These are phyloP conservation scores for Chondrostereum purpureum DNA, from an alignment of 1,284 basidiomycete species.

Conservation along the genomic window DNA sequence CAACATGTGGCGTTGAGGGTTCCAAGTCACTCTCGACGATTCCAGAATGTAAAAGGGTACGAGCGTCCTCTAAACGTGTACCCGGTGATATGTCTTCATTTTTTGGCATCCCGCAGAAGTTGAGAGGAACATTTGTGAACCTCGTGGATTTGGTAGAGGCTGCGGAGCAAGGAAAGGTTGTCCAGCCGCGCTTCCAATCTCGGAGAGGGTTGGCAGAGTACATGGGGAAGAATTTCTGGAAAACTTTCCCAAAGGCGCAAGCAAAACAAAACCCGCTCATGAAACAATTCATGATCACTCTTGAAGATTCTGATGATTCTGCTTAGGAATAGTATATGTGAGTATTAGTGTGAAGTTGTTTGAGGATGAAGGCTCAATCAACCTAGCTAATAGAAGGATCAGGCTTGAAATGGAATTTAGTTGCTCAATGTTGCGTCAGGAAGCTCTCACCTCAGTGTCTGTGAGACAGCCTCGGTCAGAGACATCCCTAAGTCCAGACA, in stretches of 20 bases:
- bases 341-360: too few species aligned
- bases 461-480: too few species aligned
- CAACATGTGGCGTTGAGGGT: neutral
- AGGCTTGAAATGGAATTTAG: too few species aligned
- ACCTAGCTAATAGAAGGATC: too few species aligned
- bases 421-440: too few species aligned
- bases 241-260: neutral
- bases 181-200: neutral
- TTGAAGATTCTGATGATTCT: too few species aligned
- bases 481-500: too few species aligned
- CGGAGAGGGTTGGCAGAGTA: neutral
- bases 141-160: neutral
- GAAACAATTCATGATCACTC: neutral
- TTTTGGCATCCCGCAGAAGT: too few species aligned
- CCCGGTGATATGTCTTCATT: too few species aligned
- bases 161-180: neutral
- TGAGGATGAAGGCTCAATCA: too few species aligned
- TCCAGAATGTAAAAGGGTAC: neutral
- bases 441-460: too few species aligned
- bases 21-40: neutral
- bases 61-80: neutral
- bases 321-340: too few species aligned
- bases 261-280: neutral
- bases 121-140: neutral
- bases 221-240: neutral